A percentile compares a stretch with the other conserved stretches of the same genome.
Conservation (phyloP, 1,284 basidiomycete genomes). For the Microbotryum silenes-acaulis region DNA sequence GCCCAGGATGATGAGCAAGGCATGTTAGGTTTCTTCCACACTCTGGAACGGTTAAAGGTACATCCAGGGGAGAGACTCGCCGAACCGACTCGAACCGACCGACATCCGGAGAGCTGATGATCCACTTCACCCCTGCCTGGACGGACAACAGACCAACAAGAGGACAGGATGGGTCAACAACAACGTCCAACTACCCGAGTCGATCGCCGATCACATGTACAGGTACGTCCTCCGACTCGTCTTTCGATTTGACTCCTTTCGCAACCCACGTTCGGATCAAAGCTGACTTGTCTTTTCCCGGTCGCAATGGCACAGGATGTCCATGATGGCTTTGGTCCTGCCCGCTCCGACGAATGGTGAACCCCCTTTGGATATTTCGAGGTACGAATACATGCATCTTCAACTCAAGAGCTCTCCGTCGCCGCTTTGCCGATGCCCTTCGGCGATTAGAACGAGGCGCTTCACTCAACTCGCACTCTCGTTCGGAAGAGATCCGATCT, state of each 20-base stretch:
- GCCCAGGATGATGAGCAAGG: conserved; percentile 1
- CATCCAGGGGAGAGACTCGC: background rate
- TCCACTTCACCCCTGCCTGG: background rate
- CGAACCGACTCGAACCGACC: background rate
- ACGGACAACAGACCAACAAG: conserved; percentile 64
- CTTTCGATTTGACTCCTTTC: too few species aligned
- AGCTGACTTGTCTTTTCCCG: background rate
- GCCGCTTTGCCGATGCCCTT: background rate
- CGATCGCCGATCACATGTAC: conserved; percentile 96
- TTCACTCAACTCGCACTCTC: background rate
- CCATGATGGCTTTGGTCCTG: conserved; percentile 68
- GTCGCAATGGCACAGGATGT: conserved; percentile 51
- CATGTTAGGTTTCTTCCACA: conserved; percentile 77
- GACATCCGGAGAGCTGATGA: background rate
- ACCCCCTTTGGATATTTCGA: conserved; percentile 61
- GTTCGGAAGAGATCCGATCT: conserved; percentile 42
- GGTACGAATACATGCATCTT: conserved; percentile 42
- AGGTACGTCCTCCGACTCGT: conserved; percentile 40
- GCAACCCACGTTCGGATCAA: too few species aligned
- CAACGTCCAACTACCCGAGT: conserved; percentile 54
- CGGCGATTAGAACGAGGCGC: background rate
- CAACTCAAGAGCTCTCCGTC: background rate
- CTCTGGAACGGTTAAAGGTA: conserved; percentile 80
- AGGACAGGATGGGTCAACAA: conserved; percentile 88
- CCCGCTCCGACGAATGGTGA: conserved; percentile 49